phyloP scores from a whole-genome alignment of 768 basidiomycete genomes.

The Clitopilus hobsonii region DNA sequence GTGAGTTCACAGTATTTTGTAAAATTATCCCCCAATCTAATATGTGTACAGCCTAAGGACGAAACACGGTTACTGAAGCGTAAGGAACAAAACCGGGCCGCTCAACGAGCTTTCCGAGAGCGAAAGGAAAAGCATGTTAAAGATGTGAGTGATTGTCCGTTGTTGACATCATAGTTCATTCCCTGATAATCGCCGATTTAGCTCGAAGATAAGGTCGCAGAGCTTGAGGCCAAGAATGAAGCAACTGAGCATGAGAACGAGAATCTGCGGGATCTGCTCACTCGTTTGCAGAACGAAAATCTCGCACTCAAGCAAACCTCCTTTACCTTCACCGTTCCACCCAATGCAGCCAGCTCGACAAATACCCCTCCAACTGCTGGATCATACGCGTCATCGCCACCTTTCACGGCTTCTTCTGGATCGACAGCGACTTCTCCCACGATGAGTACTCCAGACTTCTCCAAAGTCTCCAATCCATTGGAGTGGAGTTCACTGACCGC shows the following conservation, averaged over 20 bases:
- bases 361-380: constrained; percentile 19
- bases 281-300: constrained; percentile 85
- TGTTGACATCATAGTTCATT: constrained; percentile 1
- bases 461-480: constrained; percentile 38
- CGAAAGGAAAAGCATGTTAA: constrained; percentile 97
- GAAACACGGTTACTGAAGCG: constrained; percentile 77
- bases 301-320: constrained; percentile 71
- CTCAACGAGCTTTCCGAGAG: constrained; percentile 96
- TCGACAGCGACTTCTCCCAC: constrained; percentile 16
- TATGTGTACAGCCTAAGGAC: constrained; percentile 44
- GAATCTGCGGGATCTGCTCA: constrained; percentile 81
- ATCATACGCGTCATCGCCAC: constrained; percentile 20
- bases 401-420: constrained; percentile 12
- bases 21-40: constrained; percentile 4
- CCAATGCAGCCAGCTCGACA: constrained; percentile 14
- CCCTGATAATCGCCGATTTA: constrained; percentile 23
- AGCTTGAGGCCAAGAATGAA: constrained; percentile 80
- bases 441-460: constrained; percentile 25
- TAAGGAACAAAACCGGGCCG: constrained; percentile 96
- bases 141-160: constrained; percentile 58
- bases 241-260: constrained; percentile 74
- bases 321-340: constrained; percentile 82
- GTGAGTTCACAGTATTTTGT: constrained; percentile 15
- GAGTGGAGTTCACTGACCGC: constrained; percentile 67
- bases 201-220: constrained; percentile 90